Conservation (phyloP, 441 rosid species). For the Jatropha multifida region DNA sequence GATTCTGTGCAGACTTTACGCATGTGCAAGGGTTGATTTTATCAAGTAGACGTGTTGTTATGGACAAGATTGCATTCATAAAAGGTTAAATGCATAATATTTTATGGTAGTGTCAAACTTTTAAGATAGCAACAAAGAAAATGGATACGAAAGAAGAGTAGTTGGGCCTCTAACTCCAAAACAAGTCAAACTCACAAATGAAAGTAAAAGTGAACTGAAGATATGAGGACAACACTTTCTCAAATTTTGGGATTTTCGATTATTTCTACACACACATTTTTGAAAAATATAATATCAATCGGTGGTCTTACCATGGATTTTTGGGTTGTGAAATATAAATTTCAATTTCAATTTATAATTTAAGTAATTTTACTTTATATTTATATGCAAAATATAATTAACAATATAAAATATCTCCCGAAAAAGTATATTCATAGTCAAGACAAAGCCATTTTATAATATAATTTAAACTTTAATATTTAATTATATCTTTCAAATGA, state of each 20-base stretch:
- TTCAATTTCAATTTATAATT: too few species aligned
- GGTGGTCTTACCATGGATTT: too few species aligned
- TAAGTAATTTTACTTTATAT: too few species aligned
- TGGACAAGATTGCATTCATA: conserved; percentile 21
- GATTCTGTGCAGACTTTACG: conserved; percentile 17
- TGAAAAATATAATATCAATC: background rate
- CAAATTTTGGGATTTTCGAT: too few species aligned
- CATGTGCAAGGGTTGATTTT: conserved; percentile 31
- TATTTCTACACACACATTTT: background rate
- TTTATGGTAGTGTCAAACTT: background rate
- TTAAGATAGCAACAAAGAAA: background rate
- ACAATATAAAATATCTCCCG: too few species aligned
- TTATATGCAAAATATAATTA: too few species aligned
- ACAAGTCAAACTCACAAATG: conserved; percentile 10
- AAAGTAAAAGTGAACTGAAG: background rate
- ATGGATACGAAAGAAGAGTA: background rate
- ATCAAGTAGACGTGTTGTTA: conserved; percentile 13
- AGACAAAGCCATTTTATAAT: too few species aligned
- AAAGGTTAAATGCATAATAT: background rate
- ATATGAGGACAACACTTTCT: too few species aligned
- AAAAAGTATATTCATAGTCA: too few species aligned
- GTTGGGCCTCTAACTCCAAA: background rate
- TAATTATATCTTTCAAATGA: too few species aligned
- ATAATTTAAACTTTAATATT: too few species aligned
- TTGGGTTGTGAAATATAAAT: too few species aligned